Base-by-base conservation (phyloP, 2,329 filamentous ascomycete genomes). In the Verticillium albo-atrum region DNA sequence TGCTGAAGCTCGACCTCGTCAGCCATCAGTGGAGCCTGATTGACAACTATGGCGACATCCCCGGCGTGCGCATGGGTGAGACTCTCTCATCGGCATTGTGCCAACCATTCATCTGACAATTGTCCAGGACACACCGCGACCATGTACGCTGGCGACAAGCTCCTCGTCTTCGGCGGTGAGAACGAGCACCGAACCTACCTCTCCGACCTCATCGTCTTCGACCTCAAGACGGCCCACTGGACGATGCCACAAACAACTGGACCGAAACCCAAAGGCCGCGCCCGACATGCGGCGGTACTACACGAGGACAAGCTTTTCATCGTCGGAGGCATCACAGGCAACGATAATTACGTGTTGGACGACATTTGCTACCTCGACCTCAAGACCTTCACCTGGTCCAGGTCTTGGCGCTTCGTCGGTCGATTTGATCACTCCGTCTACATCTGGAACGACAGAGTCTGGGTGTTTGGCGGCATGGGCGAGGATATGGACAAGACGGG, bases 1-100 rank as follows among this genome's bases (percentile, higher is more conserved):
- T 99, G 50, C 81, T 99, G 64, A 89, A 87, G 68, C 79, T 99
- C 56, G 93, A 99, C 72, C 83, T 99, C 63, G 82, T 89, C 62
- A 93, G 89, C 63, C 88, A 95, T 66, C 91, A 95, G 72, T 99
- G 95, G 95, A 95, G 87, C 65, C 79, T 99, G 56, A 94, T 99
- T 23, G 95, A 98, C 76, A 99, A 99, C 75, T 99, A 97, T 78
- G 95, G 95, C 34, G 94, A 98, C 75, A 98, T 98, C 65, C 94
- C 94, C 4, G 94, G 94, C 15, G 94, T 98, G 55, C 88, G 94
- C 65, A 98, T 98, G 95, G 94, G 93, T 92, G 81, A 67, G 82
- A 66, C 5, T 6, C 37, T n/a, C 51, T 23, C 26, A 14, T 12
- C 37, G 20, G 34, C 35, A 3, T 17, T 7, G 54, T 20, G 4